phyloP scores from a whole-genome alignment of 371 early-diverging fungal genomes.

The Apophysomyces elegans region DNA sequence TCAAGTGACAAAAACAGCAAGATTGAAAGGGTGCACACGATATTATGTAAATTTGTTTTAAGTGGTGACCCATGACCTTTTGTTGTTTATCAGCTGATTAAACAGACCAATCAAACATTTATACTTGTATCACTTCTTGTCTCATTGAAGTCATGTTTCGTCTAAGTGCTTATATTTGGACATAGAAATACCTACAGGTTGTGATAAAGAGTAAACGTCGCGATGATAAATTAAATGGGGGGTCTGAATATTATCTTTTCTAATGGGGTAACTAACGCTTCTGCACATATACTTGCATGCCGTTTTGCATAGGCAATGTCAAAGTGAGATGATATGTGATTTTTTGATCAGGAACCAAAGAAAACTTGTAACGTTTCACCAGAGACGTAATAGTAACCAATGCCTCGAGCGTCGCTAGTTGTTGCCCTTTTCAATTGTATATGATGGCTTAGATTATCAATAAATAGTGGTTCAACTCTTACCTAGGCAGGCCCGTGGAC shows the following conservation, averaged over 20 bases:
- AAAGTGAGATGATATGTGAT: conserved; percentile 43
- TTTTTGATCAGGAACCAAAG: conserved; percentile 44
- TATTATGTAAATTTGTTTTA: too few species aligned
- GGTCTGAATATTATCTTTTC: neutral
- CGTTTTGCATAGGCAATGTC: conserved; percentile 57
- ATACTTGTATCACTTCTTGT: too few species aligned
- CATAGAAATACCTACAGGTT: neutral
- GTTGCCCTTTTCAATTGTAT: conserved; percentile 30
- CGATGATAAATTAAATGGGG: neutral
- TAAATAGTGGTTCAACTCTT: neutral
- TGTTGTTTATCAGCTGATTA: too few species aligned
- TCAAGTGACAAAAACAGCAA: neutral
- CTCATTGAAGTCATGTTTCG: too few species aligned
- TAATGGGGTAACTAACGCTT: conserved; percentile 17
- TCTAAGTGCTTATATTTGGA: neutral
- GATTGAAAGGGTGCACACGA: neutral
- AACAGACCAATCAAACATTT: too few species aligned
- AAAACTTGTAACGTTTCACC: conserved; percentile 50
- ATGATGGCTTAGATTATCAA: neutral
- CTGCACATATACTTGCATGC: conserved; percentile 44
- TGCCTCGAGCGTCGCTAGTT: conserved; percentile 58
- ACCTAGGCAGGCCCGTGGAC: conserved; percentile 73
- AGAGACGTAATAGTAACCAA: conserved; percentile 52
- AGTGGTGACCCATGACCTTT: too few species aligned
- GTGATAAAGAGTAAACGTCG: neutral